phyloP scores from a whole-genome alignment of 768 basidiomycete genomes.

The Auricularia sp. region DNA sequence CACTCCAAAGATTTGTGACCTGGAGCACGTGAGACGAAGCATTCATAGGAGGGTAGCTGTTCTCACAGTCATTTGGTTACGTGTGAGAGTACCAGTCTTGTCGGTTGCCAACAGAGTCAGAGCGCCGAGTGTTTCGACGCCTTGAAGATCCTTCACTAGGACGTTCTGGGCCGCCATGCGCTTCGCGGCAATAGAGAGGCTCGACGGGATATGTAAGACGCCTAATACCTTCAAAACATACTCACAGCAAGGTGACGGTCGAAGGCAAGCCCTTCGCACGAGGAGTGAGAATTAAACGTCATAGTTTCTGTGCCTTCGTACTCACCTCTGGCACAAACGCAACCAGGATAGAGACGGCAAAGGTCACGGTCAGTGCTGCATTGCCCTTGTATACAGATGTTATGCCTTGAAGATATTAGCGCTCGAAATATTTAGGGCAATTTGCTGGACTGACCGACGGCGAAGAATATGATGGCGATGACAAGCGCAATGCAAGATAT shows the following conservation, averaged over 20 bases:
- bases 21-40: not conserved
- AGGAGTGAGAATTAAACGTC: not conserved
- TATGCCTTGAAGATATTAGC: conserved; percentile 28
- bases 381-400: conserved; percentile 57
- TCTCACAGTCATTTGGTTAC: conserved; percentile 59
- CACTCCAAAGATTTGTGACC: conserved; percentile 62
- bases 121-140: conserved; percentile 56
- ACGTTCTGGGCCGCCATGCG: conserved; percentile 64
- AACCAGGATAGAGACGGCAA: conserved; percentile 51
- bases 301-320: too few species aligned
- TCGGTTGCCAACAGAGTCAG: conserved; percentile 59
- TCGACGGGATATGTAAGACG: conserved; percentile 2
- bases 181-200: conserved; percentile 57
- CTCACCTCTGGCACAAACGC: conserved; percentile 43
- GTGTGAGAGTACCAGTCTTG: conserved; percentile 61
- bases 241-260: conserved; percentile 49
- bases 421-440: not conserved
- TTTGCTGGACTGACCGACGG: conserved; percentile 22
- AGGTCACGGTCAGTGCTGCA: conserved; percentile 49
- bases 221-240: not conserved
- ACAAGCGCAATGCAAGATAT: conserved; percentile 52
- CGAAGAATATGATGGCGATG: conserved; percentile 56
- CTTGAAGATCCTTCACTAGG: conserved; percentile 64
- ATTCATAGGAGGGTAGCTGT: not conserved
- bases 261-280: conserved; percentile 41